Percentiles rank a stretch among this genome's conserved stretches.
These are phyloP conservation scores for Leccinum subrobustum DNA, from an alignment of 1,284 basidiomycete species.

Conservation along the genomic window DNA sequence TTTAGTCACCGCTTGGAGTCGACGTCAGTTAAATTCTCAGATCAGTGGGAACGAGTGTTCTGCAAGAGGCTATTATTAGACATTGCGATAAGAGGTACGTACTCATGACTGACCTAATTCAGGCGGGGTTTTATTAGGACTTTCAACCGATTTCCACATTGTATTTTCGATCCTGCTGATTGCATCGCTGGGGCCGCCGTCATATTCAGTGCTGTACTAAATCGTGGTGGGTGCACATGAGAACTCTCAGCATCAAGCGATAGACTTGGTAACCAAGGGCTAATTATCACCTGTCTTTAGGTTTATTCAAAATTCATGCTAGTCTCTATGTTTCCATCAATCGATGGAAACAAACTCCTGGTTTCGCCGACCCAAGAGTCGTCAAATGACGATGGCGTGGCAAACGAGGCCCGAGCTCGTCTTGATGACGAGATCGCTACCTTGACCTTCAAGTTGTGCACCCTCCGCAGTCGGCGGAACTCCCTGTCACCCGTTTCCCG, in stretches of 20 bases:
- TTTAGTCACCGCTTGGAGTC: neutral
- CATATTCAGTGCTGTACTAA: neutral
- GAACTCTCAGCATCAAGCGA: neutral
- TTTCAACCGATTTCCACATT: neutral
- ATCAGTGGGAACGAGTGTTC: neutral
- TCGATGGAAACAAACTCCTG: neutral
- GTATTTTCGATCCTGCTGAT: neutral
- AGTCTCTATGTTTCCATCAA: neutral
- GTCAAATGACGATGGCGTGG: neutral
- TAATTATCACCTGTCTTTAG: neutral
- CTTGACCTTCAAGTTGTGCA: conserved; percentile 30
- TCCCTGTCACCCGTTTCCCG: conserved; percentile 30
- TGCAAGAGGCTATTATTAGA: neutral
- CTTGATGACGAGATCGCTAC: conserved; percentile 37
- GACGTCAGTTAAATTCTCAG: neutral
- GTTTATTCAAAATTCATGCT: neutral
- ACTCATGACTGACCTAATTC: too few relatives aligned
- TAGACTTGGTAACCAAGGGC: neutral
- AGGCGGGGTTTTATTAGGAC: neutral
- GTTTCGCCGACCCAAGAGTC: neutral
- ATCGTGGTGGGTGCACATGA: neutral
- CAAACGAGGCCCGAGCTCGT: conserved; percentile 6
- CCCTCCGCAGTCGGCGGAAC: conserved; percentile 34
- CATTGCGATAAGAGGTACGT: neutral
- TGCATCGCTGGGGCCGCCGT: neutral